These are phyloP conservation scores for Mycena maculata DNA, from an alignment of 768 basidiomycete species.

Conservation along the genomic window DNA sequence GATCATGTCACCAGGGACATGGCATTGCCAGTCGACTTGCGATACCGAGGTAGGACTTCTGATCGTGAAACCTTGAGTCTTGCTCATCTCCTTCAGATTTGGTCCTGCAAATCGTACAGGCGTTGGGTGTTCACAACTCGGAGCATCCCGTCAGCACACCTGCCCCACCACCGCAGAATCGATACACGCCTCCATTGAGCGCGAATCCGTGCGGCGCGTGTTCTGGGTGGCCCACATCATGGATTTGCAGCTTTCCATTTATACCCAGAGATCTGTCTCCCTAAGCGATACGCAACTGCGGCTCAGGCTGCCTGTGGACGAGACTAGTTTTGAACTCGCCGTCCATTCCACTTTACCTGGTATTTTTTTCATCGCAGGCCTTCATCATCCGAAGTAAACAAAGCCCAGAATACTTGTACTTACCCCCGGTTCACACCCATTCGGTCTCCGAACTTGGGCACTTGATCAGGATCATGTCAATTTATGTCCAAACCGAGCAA, in stretches of 20 bases:
- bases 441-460: conserved; percentile 83
- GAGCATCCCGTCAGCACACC: conserved; percentile 72
- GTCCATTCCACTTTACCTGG: conserved; percentile 67
- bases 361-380: conserved; percentile 42
- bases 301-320: conserved; percentile 82
- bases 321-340: conserved; percentile 82
- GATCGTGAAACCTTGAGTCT: not conserved
- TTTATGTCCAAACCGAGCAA: conserved; percentile 73
- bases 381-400: not conserved
- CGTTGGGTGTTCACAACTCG: conserved; percentile 71
- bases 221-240: conserved; percentile 83
- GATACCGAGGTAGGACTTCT: conserved; percentile 61
- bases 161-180: conserved; percentile 66
- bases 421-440: conserved; percentile 68
- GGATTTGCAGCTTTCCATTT: conserved; percentile 57
- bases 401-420: conserved; percentile 73
- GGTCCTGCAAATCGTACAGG: conserved; percentile 74
- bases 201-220: conserved; percentile 82
- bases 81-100: conserved; percentile 54
- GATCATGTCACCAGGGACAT: conserved; percentile 63
- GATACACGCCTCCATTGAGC: conserved; percentile 72
- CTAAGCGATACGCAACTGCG: conserved; percentile 57
- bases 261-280: conserved; percentile 28
- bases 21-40: conserved; percentile 50
- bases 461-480: conserved; percentile 73